These are phyloP conservation scores for Monosporascus sp. DNA, from an alignment of 2,329 filamentous ascomycete species.

Conservation along the genomic window DNA sequence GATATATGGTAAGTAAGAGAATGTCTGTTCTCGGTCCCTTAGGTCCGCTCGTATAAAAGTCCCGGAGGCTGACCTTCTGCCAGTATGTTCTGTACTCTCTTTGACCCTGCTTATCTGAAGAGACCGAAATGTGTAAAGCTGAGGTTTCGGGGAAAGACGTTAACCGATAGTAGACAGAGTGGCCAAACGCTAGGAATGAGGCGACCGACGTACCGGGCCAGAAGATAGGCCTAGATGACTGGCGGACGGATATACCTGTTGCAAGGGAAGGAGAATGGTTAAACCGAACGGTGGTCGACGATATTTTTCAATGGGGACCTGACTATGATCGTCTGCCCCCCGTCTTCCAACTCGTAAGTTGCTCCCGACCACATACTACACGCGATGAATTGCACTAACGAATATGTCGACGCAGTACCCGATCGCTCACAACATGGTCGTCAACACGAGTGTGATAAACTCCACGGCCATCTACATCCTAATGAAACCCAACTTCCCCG, in stretches of 20 bases:
- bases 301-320: constrained; percentile 63
- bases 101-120: not conserved
- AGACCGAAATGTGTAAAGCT: not conserved
- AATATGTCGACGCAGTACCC: constrained; percentile 39
- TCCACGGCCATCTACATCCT: constrained; percentile 61
- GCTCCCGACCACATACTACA: constrained; percentile 23
- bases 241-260: constrained; percentile 33
- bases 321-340: constrained; percentile 48
- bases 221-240: constrained; percentile 27
- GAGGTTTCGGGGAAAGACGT: not conserved
- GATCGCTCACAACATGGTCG: constrained; percentile 58
- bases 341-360: constrained; percentile 42
- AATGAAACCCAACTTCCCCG: constrained; percentile 35
- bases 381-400: not conserved
- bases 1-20: constrained; percentile 35
- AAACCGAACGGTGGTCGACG: constrained; percentile 58
- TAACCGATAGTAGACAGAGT: constrained; percentile 36
- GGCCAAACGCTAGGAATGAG: constrained; percentile 40
- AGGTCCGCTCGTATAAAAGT: not conserved
- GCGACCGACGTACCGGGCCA: constrained; percentile 30
- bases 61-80: not conserved
- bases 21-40: not conserved
- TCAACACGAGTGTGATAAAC: constrained; percentile 42
- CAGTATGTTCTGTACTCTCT: not conserved
- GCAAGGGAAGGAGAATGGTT: constrained; percentile 33